These are phyloP conservation scores for Amauroascus niger DNA, from an alignment of 2,329 filamentous ascomycete genomes.

Conservation along the genomic window DNA sequence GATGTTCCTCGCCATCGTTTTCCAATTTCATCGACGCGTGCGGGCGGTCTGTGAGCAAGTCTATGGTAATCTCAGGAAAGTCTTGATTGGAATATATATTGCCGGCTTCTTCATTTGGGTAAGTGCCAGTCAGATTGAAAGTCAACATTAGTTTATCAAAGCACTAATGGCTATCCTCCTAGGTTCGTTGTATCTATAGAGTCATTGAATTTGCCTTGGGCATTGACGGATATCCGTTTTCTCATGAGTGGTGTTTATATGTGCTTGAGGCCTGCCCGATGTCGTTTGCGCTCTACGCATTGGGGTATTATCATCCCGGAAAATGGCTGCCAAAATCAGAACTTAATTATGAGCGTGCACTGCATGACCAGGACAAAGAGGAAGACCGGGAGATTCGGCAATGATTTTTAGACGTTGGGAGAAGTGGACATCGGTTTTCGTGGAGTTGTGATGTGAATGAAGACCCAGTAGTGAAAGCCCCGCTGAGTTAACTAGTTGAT, in stretches of 20 bases:
- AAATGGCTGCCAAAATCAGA: constrained; percentile 16
- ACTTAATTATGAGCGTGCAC: background rate
- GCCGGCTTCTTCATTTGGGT: constrained; percentile 42
- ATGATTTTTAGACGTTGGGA: background rate
- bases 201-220: constrained; percentile 46
- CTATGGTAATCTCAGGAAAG: constrained; percentile 32
- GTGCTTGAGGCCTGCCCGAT: constrained; percentile 42
- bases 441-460: no score
- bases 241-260: constrained; percentile 47
- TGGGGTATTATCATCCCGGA: constrained; percentile 15
- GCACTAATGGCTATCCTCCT: constrained; percentile 16
- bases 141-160: background rate
- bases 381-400: background rate
- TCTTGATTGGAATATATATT: constrained; percentile 37
- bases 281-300: constrained; percentile 21
- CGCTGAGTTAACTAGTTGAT: background rate
- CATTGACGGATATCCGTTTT: constrained; percentile 43
- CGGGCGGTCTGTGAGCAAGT: constrained; percentile 16
- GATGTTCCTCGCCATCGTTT: constrained; percentile 35
- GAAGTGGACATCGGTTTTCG: no score
- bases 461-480: background rate
- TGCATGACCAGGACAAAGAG: constrained; percentile 2
- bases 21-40: constrained; percentile 32
- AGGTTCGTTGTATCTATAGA: constrained; percentile 46
- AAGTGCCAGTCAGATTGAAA: constrained; percentile 18